These are phyloP conservation scores for Hsuehochloa calcarea DNA, from an alignment of 176 grass and related monocot species.

Conservation along the genomic window DNA sequence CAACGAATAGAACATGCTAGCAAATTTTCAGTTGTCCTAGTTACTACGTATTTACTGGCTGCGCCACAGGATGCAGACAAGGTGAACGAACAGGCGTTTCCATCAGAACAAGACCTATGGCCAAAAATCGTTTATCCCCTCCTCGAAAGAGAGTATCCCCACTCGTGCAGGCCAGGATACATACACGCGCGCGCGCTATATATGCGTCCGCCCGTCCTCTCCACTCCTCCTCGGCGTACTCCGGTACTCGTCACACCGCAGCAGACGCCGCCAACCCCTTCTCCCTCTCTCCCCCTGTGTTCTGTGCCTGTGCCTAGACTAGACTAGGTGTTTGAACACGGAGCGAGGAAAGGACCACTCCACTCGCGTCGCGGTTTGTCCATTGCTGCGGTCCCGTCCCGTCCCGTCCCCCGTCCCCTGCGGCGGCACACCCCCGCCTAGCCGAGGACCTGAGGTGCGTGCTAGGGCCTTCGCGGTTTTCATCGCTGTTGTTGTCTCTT, in stretches of 20 bases:
- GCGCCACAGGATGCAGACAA: background rate
- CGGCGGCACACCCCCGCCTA: background rate
- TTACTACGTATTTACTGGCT: background rate
- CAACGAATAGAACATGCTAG: background rate
- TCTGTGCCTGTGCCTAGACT: background rate
- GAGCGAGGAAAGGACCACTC: background rate
- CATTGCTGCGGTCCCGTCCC: background rate
- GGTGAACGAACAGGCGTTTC: background rate
- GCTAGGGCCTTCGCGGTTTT: background rate
- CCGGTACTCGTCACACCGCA: background rate
- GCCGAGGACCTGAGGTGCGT: constrained; percentile 22
- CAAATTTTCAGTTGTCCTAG: background rate
- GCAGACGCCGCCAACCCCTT: background rate
- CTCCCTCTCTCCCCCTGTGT: background rate
- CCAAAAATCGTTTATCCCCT: background rate
- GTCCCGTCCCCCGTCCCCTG: background rate
- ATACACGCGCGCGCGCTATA: background rate
- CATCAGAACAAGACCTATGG: background rate
- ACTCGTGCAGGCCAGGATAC: background rate
- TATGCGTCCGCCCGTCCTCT: background rate
- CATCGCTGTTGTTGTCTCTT: background rate
- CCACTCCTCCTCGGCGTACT: background rate
- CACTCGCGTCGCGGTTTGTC: background rate
- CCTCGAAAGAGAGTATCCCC: background rate
- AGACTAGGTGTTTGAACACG: background rate